Percentiles rank a stretch among this genome's conserved stretches.
These are phyloP conservation scores for Neonectria ditissima DNA, from an alignment of 2,329 filamentous ascomycete genomes.

Conservation along the genomic window DNA sequence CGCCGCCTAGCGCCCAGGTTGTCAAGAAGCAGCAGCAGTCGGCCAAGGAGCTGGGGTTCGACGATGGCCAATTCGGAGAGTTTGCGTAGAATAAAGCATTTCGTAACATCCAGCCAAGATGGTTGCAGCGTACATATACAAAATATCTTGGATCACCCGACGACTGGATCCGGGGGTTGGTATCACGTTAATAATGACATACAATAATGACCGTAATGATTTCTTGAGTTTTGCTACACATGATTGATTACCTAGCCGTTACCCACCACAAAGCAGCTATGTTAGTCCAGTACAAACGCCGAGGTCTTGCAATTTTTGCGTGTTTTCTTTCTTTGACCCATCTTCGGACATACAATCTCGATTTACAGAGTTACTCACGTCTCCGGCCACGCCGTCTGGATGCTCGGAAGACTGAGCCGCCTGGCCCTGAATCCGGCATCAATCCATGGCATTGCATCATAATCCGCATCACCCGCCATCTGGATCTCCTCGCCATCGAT, in stretches of 20 bases:
- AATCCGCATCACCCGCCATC: constrained; percentile 7
- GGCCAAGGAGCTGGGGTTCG: constrained; percentile 79
- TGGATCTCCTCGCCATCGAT: constrained; percentile 14
- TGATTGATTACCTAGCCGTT: background rate
- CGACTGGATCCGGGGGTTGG: constrained; percentile 7
- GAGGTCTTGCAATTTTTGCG: background rate
- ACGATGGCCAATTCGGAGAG: constrained; percentile 90
- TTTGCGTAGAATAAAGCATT: constrained; percentile 64
- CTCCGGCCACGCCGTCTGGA: constrained; percentile 43
- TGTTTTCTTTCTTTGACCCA: background rate
- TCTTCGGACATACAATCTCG: background rate
- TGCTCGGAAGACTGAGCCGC: constrained; percentile 46
- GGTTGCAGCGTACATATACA: constrained; percentile 22
- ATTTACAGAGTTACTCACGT: constrained; percentile 8
- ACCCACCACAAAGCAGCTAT: background rate
- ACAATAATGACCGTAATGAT: constrained; percentile 25
- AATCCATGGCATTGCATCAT: constrained; percentile 9
- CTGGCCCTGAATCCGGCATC: constrained; percentile 23
- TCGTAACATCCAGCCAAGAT: constrained; percentile 6
- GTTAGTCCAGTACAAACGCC: background rate
- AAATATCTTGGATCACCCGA: constrained; percentile 16
- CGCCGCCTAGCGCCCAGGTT: constrained; percentile 73
- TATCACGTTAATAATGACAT: constrained; percentile 22
- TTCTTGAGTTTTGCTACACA: constrained; percentile 6
- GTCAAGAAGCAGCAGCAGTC: constrained; percentile 68